A percentile compares a stretch with the other conserved stretches of the same genome.
Conservation (phyloP, 495 filamentous ascomycete species). For the Amphirosellinia nigrospora region DNA sequence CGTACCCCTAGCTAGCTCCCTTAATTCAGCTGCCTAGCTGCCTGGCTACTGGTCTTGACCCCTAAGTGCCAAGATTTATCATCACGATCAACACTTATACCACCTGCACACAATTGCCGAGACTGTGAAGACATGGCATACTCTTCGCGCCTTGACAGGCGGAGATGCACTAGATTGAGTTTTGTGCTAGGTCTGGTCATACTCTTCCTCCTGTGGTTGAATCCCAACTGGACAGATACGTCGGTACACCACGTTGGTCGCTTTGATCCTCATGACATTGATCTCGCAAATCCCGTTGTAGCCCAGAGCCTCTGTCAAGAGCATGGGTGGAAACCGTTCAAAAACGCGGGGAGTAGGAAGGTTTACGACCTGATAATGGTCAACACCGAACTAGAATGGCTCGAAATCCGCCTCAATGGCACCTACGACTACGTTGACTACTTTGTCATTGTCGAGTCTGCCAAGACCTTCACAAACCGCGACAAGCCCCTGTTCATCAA, state of each 20-base stretch:
- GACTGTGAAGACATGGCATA: constrained; percentile 6
- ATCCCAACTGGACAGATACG: constrained; percentile 37
- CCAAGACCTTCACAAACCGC: constrained; percentile 55
- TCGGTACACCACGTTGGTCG: constrained; percentile 33
- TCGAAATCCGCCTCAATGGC: constrained; percentile 63
- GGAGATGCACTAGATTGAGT: constrained; percentile 29
- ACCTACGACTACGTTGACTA: constrained; percentile 59
- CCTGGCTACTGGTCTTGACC: background rate
- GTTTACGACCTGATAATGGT: constrained; percentile 63
- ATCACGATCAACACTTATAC: background rate
- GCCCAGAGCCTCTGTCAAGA: constrained; percentile 43
- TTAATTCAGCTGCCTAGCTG: background rate
- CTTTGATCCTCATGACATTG: constrained; percentile 25
- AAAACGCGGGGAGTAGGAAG: constrained; percentile 43
- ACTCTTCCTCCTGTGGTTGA: constrained; percentile 32
- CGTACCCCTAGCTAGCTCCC: background rate
- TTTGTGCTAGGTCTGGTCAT: constrained; percentile 14
- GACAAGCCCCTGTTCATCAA: constrained; percentile 55
- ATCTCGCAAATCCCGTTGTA: constrained; percentile 28
- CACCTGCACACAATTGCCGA: background rate
- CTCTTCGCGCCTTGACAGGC: constrained; percentile 24
- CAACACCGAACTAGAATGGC: constrained; percentile 62
- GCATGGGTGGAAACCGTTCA: constrained; percentile 49
- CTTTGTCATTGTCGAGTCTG: constrained; percentile 61
- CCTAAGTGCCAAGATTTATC: background rate